Evolutionary conservation across 176 grass and related monocot genomes (phyloP).

Genomic region (Triticum aestivum): IWGSC_CS_RefSeq_v2.1 NC_057802.1:444608198-444608697

Average conservation of each 20-base stretch:
- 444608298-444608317: constrained; percentile 68
- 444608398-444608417: constrained; percentile 51
- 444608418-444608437: constrained; percentile 42
- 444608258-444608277: constrained; percentile 76
- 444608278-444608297: constrained; percentile 94
- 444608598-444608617: constrained; percentile 44
- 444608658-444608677: background rate
- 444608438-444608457: constrained; percentile 55
- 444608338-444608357: background rate
- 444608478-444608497: constrained; percentile 17
- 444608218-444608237: constrained; percentile 64
- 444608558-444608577: constrained; percentile 61
- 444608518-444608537: background rate
- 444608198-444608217: constrained; percentile 98
- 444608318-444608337: background rate
- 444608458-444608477: constrained; percentile 50
- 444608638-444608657: constrained; percentile 18
- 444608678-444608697: background rate
- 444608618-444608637: constrained; percentile 26
- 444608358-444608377: background rate
- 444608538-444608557: background rate
- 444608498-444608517: background rate
- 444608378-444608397: constrained; percentile 48
- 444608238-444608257: constrained; percentile 69
- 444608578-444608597: constrained; percentile 47